Conservation (phyloP, 768 basidiomycete species). For the Agrocybe praecox region DNA sequence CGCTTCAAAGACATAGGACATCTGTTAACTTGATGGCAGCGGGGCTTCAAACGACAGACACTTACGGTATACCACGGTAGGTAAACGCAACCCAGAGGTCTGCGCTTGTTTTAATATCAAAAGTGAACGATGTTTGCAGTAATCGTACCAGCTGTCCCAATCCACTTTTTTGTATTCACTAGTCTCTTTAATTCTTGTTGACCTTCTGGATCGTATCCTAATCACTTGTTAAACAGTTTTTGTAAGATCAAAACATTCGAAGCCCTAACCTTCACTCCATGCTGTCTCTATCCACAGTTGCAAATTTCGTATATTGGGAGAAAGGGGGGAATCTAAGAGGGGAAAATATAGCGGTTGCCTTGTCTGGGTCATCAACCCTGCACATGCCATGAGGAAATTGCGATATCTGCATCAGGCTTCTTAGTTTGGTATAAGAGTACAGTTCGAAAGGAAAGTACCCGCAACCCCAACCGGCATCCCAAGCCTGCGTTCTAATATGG, state of each 20-base stretch:
- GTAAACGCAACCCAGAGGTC: conserved; percentile 82
- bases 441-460: conserved; percentile 44
- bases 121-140: conserved; percentile 1
- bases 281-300: conserved; percentile 83
- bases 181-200: conserved; percentile 57
- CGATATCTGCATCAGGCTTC: conserved; percentile 57
- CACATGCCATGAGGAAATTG: conserved; percentile 80
- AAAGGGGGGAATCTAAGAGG: conserved; percentile 53
- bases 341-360: conserved; percentile 63
- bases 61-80: conserved; percentile 82
- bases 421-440: conserved; percentile 1
- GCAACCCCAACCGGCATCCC: conserved; percentile 76
- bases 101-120: conserved; percentile 23
- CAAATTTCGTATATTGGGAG: conserved; percentile 73
- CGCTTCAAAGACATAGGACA: conserved; percentile 35
- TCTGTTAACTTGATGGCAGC: neutral
- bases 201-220: conserved; percentile 78
- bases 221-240: neutral
- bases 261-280: conserved; percentile 62
- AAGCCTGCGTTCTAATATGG: conserved; percentile 56
- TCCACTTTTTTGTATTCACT: conserved; percentile 68
- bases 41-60: neutral
- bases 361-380: conserved; percentile 68
- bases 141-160: conserved; percentile 75
- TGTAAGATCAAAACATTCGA: conserved; percentile 10